Evolutionary conservation across 441 rosid genomes (phyloP), one percentile per base, ranked within the genome.

Genomic region (Populus hybrid): DNA sequence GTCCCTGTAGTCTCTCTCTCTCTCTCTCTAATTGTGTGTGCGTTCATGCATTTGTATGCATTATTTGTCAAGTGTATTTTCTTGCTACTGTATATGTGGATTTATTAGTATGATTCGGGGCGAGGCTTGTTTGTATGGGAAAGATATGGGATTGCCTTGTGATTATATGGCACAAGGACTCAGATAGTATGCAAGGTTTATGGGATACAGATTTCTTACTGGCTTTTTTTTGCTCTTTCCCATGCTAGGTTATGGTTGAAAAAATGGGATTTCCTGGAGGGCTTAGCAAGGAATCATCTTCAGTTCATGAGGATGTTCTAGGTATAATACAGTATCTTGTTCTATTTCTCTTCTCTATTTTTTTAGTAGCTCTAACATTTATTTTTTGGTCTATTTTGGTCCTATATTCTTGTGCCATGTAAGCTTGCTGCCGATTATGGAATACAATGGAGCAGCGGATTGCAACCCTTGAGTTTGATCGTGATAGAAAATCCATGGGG

Each of bases 401-500:
- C 11, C 36, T 70, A 1, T 72, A 35, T 73, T 38, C 6, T 64
- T n/a, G 7, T 78, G 66, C 59, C 71, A 61, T 65, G 23, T 26
- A 80, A 94, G 98, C 98, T 78, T 94, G 92, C 83, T 94, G 90
- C 76, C 87, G 85, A 73, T 73, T 83, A 72, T 97, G 97, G 99
- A 88, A 78, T 79, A 84, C 86, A 83, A 81, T 83, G 82, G 96
- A 89, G 76, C 88, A 80, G 76, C 90, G 98, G 76, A 87, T 93
- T 79, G 98, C 97, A 76, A 94, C 99, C 67, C 91, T 96, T 73
- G 99, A 96, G 88, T 96, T 96, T 24, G 98, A 93, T 73, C 95
- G 93, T 7, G 98, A 93, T 80, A 75, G 99, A 66, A 96, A 96
- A 83, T 96, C 99, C 63, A 94, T 94, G 99, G 98, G 98, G 84